A percentile compares a stretch with the other conserved stretches of the same genome.
Conservation (phyloP, 176 grass and related monocot genomes). For the Oryza longistaminata region DNA sequence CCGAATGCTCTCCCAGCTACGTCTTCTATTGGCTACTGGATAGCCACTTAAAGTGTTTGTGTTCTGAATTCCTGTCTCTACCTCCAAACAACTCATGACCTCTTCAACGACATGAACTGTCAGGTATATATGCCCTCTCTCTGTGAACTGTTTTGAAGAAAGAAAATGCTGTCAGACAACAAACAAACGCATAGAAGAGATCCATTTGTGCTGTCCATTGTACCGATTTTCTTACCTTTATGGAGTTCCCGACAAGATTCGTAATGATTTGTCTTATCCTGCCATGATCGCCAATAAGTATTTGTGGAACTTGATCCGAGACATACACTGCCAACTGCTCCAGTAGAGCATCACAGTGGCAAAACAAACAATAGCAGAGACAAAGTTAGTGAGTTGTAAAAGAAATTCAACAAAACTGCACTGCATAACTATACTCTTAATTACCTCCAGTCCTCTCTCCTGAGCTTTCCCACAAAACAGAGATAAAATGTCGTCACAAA, state of each 20-base stretch:
- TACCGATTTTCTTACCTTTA: slow-evolving; percentile 73
- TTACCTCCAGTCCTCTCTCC: slow-evolving; percentile 97
- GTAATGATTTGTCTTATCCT: slow-evolving; percentile 97
- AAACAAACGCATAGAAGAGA: slow-evolving; percentile 17
- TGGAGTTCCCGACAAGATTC: slow-evolving; percentile 97
- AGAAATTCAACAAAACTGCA: slow-evolving; percentile 34
- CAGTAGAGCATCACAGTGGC: not conserved
- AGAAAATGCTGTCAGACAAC: slow-evolving; percentile 33
- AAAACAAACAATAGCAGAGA: slow-evolving; percentile 15
- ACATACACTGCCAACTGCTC: slow-evolving; percentile 86
- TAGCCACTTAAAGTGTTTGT: slow-evolving; percentile 75
- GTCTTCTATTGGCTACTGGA: slow-evolving; percentile 54
- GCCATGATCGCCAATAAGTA: slow-evolving; percentile 78
- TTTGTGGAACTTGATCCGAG: slow-evolving; percentile 88
- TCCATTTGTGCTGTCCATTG: slow-evolving; percentile 18
- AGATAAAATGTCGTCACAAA: slow-evolving; percentile 93
- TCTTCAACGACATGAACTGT: slow-evolving; percentile 91
- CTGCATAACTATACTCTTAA: slow-evolving; percentile 2
- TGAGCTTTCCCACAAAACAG: slow-evolving; percentile 96
- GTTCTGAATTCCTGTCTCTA: slow-evolving; percentile 52
- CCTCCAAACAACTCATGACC: slow-evolving; percentile 51
- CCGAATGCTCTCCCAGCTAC: slow-evolving; percentile 73
- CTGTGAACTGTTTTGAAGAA: slow-evolving; percentile 67
- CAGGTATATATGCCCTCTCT: slow-evolving; percentile 92
- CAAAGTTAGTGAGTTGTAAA: slow-evolving; percentile 30